phyloP scores from a whole-genome alignment of 257 asterid genomes.

The Gentiana macrophylla region DNA sequence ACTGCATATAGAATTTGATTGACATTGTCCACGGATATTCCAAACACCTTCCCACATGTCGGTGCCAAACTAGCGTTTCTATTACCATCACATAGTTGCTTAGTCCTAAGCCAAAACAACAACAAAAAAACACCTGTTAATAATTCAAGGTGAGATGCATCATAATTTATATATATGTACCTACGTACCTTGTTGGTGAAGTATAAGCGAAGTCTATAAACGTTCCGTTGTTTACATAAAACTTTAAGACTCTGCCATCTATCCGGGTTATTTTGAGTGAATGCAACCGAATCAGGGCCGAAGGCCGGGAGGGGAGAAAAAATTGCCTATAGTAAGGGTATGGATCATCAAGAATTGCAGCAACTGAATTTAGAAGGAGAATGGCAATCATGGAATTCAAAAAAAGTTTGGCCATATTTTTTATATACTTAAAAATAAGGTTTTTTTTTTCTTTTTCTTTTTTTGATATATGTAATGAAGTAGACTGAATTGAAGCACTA shows the following conservation, averaged over 20 bases:
- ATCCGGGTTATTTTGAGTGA: constrained; percentile 17
- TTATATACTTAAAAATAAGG: background rate
- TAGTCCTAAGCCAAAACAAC: constrained; percentile 18
- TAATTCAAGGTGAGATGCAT: too few relatives aligned
- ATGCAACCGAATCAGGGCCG: constrained; percentile 30
- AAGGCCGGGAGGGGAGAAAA: constrained; percentile 6
- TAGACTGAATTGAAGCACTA: too few relatives aligned
- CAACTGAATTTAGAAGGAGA: constrained; percentile 5
- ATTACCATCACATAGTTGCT: too few relatives aligned
- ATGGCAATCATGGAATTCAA: constrained; percentile 1
- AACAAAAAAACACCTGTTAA: background rate
- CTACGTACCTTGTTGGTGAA: constrained; percentile 28
- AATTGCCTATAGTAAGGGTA: constrained; percentile 8
- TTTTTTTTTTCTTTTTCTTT: background rate
- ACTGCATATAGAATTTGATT: background rate
- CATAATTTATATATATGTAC: too few relatives aligned
- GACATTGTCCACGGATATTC: too few relatives aligned
- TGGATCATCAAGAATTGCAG: background rate
- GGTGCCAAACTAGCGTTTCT: too few relatives aligned
- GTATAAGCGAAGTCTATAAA: constrained; percentile 40
- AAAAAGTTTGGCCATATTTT: background rate
- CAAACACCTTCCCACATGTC: too few relatives aligned
- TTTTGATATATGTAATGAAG: too few relatives aligned
- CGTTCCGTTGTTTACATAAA: constrained; percentile 9
- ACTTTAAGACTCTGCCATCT: constrained; percentile 45